phyloP scores from a whole-genome alignment of 1,284 basidiomycete genomes.

The Melampsora larici-populina region DNA sequence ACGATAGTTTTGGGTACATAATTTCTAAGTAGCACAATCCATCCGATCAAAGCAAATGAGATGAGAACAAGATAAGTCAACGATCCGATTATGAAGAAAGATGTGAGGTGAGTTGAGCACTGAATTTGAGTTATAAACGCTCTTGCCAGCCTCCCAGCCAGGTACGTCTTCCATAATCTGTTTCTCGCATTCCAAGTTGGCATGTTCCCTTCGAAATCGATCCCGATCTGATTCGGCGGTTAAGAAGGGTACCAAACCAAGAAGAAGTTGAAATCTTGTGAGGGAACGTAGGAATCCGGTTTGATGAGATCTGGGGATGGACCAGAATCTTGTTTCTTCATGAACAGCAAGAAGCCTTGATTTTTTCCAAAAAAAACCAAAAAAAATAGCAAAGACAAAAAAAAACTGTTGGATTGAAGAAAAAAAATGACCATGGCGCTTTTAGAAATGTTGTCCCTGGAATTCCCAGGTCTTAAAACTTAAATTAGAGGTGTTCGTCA shows the following conservation, averaged over 20 bases:
- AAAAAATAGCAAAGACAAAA: too few species aligned
- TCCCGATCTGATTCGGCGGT: constrained; percentile 92
- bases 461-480: too few species aligned
- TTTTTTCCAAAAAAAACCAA: too few species aligned
- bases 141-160: constrained; percentile 63
- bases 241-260: constrained; percentile 82
- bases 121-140: constrained; percentile 39
- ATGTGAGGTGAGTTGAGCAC: not conserved
- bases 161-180: constrained; percentile 94
- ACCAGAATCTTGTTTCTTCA: too few species aligned
- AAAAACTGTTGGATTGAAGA: too few species aligned
- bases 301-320: too few species aligned
- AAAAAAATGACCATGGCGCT: too few species aligned
- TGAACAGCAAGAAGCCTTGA: too few species aligned
- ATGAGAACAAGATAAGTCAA: not conserved
- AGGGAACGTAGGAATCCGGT: too few species aligned
- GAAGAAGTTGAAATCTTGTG: too few species aligned
- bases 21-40: constrained; percentile 11
- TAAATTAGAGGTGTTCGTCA: too few species aligned
- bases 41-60: not conserved
- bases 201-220: constrained; percentile 74
- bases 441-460: too few species aligned
- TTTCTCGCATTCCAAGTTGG: constrained; percentile 74
- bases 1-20: constrained; percentile 41
- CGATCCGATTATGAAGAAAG: not conserved